These are phyloP conservation scores for Cytospora paraplurivora DNA, from an alignment of 2,329 filamentous ascomycete genomes.

Conservation along the genomic window DNA sequence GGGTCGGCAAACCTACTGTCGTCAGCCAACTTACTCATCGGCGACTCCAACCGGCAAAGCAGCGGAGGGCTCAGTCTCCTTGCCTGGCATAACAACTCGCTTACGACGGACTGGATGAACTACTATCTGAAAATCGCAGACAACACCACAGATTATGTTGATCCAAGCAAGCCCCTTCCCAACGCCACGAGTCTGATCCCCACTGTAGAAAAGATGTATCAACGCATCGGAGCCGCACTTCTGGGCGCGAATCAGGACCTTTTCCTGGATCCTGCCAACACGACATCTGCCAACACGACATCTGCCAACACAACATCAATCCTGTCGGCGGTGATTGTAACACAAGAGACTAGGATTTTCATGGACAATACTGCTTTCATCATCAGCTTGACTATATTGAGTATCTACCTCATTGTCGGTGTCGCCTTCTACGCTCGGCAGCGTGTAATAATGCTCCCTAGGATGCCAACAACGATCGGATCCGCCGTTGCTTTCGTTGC, in stretches of 20 bases:
- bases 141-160: slow-evolving; percentile 39
- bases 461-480: slow-evolving; percentile 54
- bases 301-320: slow-evolving; percentile 10
- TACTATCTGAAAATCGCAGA: slow-evolving; percentile 43
- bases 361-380: slow-evolving; percentile 49
- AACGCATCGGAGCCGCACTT: slow-evolving; percentile 33
- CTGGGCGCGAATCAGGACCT: slow-evolving; percentile 47
- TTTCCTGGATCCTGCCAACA: slow-evolving; percentile 34
- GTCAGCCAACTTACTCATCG: slow-evolving; percentile 23
- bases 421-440: slow-evolving; percentile 46
- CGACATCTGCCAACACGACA: no score
- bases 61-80: background rate
- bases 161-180: slow-evolving; percentile 33
- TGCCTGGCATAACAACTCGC: slow-evolving; percentile 52
- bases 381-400: slow-evolving; percentile 47
- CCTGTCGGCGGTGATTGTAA: slow-evolving; percentile 27
- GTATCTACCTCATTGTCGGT: slow-evolving; percentile 46
- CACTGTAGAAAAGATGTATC: slow-evolving; percentile 33
- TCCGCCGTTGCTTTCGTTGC: slow-evolving; percentile 51
- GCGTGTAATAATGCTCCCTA: slow-evolving; percentile 47
- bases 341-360: slow-evolving; percentile 48
- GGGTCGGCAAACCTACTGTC: slow-evolving; percentile 30
- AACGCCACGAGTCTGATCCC: slow-evolving; percentile 30
- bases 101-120: slow-evolving; percentile 48
- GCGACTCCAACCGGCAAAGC: background rate